These are phyloP conservation scores for Pythium oligandrum DNA, from an alignment of 352 stramenopile genomes.

Conservation along the genomic window DNA sequence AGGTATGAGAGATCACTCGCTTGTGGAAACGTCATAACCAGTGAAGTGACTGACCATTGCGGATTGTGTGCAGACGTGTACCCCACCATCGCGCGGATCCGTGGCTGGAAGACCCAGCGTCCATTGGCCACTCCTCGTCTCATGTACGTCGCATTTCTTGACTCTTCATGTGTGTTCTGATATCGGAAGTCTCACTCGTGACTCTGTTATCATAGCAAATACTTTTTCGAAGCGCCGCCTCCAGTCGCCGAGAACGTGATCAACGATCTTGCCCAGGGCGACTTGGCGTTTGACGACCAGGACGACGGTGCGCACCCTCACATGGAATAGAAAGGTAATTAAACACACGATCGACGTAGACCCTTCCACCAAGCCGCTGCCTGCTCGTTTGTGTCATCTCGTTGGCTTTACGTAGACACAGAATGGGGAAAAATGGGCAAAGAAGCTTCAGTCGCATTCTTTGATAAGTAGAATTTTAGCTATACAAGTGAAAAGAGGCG, in stretches of 20 bases:
- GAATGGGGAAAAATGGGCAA: too few relatives aligned
- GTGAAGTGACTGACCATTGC: too few relatives aligned
- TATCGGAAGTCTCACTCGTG: too few relatives aligned
- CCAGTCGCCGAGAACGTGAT: slow-evolving; percentile 50
- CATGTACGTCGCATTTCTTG: slow-evolving; percentile 49
- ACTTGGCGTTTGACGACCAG: slow-evolving; percentile 33
- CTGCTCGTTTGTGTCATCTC: background rate
- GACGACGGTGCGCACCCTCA: slow-evolving; percentile 40
- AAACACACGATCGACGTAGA: background rate
- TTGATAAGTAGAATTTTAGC: too few relatives aligned
- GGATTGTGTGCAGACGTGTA: slow-evolving; percentile 89
- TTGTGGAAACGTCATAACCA: too few relatives aligned
- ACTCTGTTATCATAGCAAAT: slow-evolving; percentile 32
- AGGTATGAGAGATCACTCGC: slow-evolving; percentile 27
- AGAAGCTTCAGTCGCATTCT: too few relatives aligned
- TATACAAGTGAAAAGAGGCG: too few relatives aligned
- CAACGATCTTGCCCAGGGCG: slow-evolving; percentile 37
- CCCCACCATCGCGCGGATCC: slow-evolving; percentile 93
- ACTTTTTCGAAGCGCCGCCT: slow-evolving; percentile 50
- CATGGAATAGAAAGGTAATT: slow-evolving; percentile 33
- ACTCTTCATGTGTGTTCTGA: too few relatives aligned
- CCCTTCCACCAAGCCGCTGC: too few relatives aligned
- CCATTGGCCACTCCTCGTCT: slow-evolving; percentile 90
- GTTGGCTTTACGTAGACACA: background rate
- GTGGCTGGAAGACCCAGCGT: slow-evolving; percentile 91